phyloP scores from a whole-genome alignment of 371 early-diverging fungal species.

The Mucor saturninus region DNA sequence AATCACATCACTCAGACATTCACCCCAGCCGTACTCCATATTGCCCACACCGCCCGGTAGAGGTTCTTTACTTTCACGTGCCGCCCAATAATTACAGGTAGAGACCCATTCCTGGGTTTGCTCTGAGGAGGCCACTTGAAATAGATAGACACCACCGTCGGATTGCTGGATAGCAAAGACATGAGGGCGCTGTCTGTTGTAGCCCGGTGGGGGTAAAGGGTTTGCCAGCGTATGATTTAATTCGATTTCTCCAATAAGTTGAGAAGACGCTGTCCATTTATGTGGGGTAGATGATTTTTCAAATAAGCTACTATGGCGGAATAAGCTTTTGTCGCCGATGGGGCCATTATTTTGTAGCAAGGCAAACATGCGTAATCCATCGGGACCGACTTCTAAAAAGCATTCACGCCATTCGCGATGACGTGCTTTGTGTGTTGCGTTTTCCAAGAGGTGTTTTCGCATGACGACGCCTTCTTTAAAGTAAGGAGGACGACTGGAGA shows the following conservation, averaged over 20 bases:
- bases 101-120: slow-evolving; percentile 84
- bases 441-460: slow-evolving; percentile 84
- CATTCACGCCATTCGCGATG: slow-evolving; percentile 88
- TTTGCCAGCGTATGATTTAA: slow-evolving; percentile 85
- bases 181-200: slow-evolving; percentile 76
- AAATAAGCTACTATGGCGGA: slow-evolving; percentile 25
- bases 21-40: slow-evolving; percentile 93
- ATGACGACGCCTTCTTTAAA: slow-evolving; percentile 80
- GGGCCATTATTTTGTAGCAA: slow-evolving; percentile 56
- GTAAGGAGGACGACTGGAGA: slow-evolving; percentile 45
- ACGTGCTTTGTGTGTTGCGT: slow-evolving; percentile 74
- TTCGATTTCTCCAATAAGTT: slow-evolving; percentile 62
- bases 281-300: not conserved
- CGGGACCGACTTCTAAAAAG: slow-evolving; percentile 68
- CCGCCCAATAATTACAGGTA: slow-evolving; percentile 93
- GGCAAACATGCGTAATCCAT: slow-evolving; percentile 81
- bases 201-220: slow-evolving; percentile 83
- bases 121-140: slow-evolving; percentile 75
- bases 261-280: slow-evolving; percentile 33
- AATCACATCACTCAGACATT: slow-evolving; percentile 53
- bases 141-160: slow-evolving; percentile 84
- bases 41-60: slow-evolving; percentile 83
- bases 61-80: slow-evolving; percentile 87
- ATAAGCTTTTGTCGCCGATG: slow-evolving; percentile 20
- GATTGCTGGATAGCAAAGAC: slow-evolving; percentile 86